phyloP scores from a whole-genome alignment of 2,329 filamentous ascomycete species.

The Aureobasidium leucospermi region DNA sequence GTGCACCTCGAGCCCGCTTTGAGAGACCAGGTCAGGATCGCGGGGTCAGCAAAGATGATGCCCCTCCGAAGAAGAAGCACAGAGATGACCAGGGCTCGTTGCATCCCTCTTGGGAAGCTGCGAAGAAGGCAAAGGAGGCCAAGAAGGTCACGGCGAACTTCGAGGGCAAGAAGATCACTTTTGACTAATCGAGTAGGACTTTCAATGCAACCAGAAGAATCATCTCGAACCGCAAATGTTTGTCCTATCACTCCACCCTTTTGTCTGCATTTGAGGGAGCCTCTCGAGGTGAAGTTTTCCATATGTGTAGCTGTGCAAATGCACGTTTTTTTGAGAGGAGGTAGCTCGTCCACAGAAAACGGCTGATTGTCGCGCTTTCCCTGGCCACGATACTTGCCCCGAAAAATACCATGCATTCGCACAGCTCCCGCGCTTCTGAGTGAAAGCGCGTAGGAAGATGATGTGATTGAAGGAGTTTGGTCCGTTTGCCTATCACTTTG shows the following conservation, averaged over 20 bases:
- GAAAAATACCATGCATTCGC: too few species aligned
- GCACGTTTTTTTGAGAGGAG: too few species aligned
- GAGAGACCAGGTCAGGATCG: slow-evolving; percentile 19
- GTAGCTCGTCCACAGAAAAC: too few species aligned
- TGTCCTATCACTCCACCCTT: too few species aligned
- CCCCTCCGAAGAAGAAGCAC: slow-evolving; percentile 24
- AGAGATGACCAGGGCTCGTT: slow-evolving; percentile 45
- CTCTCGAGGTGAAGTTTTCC: too few species aligned
- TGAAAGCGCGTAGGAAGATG: neutral
- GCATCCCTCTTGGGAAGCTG: slow-evolving; percentile 60
- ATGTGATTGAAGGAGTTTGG: neutral
- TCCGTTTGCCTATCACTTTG: neutral
- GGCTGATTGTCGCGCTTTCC: too few species aligned
- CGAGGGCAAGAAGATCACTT: slow-evolving; percentile 55
- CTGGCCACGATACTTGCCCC: too few species aligned
- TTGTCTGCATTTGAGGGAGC: too few species aligned
- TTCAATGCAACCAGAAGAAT: neutral
- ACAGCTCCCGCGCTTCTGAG: too few species aligned
- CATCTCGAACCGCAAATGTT: neutral
- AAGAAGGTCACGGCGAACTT: slow-evolving; percentile 42
- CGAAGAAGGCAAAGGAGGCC: slow-evolving; percentile 52
- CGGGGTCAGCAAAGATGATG: slow-evolving; percentile 18
- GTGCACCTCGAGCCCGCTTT: slow-evolving; percentile 18
- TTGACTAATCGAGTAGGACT: slow-evolving; percentile 39
- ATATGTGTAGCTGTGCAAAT: too few species aligned